Evolutionary conservation across 1,284 basidiomycete genomes (phyloP).

Genomic region (Neolentinus lepideus): DNA sequence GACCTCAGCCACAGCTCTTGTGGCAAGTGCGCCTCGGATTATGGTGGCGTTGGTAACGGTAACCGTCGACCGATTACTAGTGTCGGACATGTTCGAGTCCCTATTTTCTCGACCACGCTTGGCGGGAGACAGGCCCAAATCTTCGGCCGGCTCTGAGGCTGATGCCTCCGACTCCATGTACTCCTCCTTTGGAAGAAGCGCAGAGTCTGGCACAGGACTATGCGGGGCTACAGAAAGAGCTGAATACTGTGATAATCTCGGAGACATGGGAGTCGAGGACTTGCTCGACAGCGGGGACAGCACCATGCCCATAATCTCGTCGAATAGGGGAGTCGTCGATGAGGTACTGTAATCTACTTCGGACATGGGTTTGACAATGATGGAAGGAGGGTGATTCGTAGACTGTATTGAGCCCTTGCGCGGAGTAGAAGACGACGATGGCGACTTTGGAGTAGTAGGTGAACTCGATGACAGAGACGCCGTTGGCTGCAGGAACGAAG

Average conservation of each 20-base stretch:
- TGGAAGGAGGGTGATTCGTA: neutral
- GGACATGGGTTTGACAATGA: constrained; percentile 3
- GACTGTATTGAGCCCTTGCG: neutral
- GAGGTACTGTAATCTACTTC: constrained; percentile 4
- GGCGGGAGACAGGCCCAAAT: constrained; percentile 2
- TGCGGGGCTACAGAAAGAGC: constrained; percentile 27
- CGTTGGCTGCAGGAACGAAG: neutral
- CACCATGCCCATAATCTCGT: constrained; percentile 28
- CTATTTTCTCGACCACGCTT: constrained; percentile 25
- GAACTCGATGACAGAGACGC: neutral
- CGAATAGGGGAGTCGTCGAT: constrained; percentile 21
- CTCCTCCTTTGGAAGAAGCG: neutral
- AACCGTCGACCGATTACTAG: constrained; percentile 20
- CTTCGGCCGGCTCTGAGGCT: constrained; percentile 13
- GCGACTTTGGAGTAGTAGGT: neutral
- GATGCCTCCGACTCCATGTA: constrained; percentile 8
- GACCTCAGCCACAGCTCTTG: neutral
- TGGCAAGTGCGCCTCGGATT: neutral
- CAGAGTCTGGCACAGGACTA: neutral
- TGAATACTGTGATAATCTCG: constrained; percentile 22
- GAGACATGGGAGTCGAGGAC: constrained; percentile 8
- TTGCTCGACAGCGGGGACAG: constrained; percentile 6
- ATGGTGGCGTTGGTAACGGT: constrained; percentile 30
- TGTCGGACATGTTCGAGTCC: constrained; percentile 38
- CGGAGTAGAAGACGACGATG: neutral